phyloP scores from a whole-genome alignment of 331 rosid species.

The Spiraea crenata region DNA sequence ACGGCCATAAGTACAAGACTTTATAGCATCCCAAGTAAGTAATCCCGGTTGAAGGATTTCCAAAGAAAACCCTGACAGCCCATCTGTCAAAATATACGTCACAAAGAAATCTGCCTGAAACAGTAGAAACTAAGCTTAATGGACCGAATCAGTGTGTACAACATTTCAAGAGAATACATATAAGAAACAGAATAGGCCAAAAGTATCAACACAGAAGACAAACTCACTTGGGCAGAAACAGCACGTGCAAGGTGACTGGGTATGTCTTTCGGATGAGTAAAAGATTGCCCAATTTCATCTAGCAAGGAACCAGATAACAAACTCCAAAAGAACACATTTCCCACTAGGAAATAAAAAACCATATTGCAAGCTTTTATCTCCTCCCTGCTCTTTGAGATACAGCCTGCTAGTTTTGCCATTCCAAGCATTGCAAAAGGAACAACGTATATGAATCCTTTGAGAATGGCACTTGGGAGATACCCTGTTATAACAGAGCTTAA shows the following conservation, averaged over 20 bases:
- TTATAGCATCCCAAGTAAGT: conserved; percentile 59
- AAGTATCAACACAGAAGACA: conserved; percentile 13
- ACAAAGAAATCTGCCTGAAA: conserved; percentile 92
- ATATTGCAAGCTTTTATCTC: conserved; percentile 93
- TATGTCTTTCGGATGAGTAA: conserved; percentile 57
- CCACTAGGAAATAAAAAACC: conserved; percentile 91
- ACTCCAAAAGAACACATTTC: conserved; percentile 85
- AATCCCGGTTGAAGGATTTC: conserved; percentile 89
- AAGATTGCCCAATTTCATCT: conserved; percentile 69
- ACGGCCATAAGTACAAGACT: conserved; percentile 37
- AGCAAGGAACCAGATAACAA: conserved; percentile 87
- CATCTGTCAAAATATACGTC: conserved; percentile 85
- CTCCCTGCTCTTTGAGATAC: conserved; percentile 75
- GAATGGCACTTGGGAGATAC: conserved; percentile 83
- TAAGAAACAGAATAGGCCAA: not conserved
- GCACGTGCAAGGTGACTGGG: conserved; percentile 76
- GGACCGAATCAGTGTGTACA: not conserved
- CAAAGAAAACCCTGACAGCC: conserved; percentile 84
- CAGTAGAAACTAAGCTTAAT: not conserved
- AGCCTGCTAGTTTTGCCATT: conserved; percentile 79
- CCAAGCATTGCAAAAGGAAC: conserved; percentile 87
- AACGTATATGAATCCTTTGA: conserved; percentile 68
- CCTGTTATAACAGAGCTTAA: conserved; percentile 85
- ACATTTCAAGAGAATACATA: not conserved
- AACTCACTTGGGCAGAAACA: conserved; percentile 79